phyloP scores from a whole-genome alignment of 176 grass and related monocot genomes.

The Zizania latifolia region DNA sequence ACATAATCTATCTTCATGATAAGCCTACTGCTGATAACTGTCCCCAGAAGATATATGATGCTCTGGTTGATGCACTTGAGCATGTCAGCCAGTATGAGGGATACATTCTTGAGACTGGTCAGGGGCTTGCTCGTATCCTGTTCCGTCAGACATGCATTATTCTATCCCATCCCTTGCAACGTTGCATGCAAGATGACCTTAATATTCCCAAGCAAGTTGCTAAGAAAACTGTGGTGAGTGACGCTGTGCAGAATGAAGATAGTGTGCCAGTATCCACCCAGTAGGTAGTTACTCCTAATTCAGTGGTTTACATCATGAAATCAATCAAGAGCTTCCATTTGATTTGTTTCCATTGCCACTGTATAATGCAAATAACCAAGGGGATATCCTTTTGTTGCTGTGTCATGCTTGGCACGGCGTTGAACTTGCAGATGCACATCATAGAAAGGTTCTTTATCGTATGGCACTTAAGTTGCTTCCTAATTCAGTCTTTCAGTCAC shows the following conservation, averaged over 20 bases:
- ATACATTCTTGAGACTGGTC: conserved; percentile 82
- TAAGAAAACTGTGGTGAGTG: conserved; percentile 40
- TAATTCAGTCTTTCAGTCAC: neutral
- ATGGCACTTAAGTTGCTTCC: neutral
- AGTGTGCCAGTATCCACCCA: conserved; percentile 17
- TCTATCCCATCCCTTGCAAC: conserved; percentile 62
- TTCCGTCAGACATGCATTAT: conserved; percentile 76
- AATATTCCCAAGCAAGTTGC: conserved; percentile 66
- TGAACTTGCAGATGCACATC: conserved; percentile 6
- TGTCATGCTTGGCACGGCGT: neutral
- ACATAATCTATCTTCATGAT: conserved; percentile 83
- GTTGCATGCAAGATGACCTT: conserved; percentile 84
- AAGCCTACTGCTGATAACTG: conserved; percentile 78
- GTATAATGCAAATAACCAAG: conserved; percentile 26
- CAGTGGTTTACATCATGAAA: conserved; percentile 24
- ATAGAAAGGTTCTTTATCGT: neutral
- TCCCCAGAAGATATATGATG: conserved; percentile 84
- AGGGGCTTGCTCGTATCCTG: conserved; percentile 65
- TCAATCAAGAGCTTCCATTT: neutral
- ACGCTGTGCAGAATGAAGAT: conserved; percentile 48
- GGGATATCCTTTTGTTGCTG: neutral
- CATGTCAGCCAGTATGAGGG: conserved; percentile 92
- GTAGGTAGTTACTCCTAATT: conserved; percentile 37
- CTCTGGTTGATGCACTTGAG: conserved; percentile 72
- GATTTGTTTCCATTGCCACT: neutral